Percentiles rank a stretch among this genome's conserved stretches.
Conservation (phyloP, 495 filamentous ascomycete species). For the Trichodelitschia bisporula region DNA sequence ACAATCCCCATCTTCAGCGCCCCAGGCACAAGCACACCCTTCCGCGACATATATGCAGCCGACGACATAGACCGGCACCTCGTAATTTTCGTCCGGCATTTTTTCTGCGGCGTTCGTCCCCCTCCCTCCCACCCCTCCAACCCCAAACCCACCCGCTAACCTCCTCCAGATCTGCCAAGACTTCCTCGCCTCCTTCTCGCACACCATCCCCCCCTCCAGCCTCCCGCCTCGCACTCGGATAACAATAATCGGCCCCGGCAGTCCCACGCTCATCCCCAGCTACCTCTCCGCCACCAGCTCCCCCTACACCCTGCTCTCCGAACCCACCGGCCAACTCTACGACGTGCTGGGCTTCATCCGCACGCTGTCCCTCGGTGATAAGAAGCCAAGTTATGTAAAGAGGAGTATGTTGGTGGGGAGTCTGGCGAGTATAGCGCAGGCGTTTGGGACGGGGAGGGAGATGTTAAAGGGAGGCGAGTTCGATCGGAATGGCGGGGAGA, state of each 20-base stretch:
- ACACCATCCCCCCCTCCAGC: slow-evolving; percentile 27
- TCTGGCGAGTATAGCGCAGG: slow-evolving; percentile 27
- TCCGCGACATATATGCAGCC: no score
- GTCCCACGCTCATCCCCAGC: slow-evolving; percentile 39
- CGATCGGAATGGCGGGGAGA: slow-evolving; percentile 61
- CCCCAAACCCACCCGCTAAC: no score
- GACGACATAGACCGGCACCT: no score
- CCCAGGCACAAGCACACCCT: no score
- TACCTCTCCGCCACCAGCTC: slow-evolving; percentile 39
- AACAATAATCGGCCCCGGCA: slow-evolving; percentile 54
- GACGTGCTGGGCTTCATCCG: slow-evolving; percentile 42
- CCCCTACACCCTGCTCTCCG: slow-evolving; percentile 60
- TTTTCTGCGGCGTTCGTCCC: slow-evolving; percentile 61
- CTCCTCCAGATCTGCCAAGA: slow-evolving; percentile 39
- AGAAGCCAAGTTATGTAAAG: slow-evolving; percentile 39
- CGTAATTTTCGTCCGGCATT: slow-evolving; percentile 72
- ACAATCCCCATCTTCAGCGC: no score
- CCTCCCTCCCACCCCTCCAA: no score
- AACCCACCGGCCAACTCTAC: slow-evolving; percentile 48
- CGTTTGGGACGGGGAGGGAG: slow-evolving; percentile 28
- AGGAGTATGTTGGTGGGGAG: slow-evolving; percentile 22
- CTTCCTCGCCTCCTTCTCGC: slow-evolving; percentile 37
- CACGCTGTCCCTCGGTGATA: slow-evolving; percentile 32
- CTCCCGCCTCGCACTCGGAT: slow-evolving; percentile 37
- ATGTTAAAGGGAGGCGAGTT: slow-evolving; percentile 38